phyloP scores from a whole-genome alignment of 371 early-diverging fungal species.

The Apophysomyces sp. region DNA sequence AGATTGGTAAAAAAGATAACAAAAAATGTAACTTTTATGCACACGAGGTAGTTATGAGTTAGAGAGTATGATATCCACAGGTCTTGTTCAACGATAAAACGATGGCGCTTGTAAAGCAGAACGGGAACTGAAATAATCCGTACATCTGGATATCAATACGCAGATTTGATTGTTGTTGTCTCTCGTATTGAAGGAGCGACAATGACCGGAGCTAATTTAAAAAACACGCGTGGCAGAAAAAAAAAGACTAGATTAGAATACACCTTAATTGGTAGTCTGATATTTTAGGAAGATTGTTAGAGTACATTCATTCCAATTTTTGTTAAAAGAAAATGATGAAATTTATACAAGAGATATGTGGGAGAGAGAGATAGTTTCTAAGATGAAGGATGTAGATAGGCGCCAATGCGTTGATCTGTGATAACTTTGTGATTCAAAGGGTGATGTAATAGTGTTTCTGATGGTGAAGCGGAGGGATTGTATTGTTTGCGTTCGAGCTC shows the following conservation, averaged over 20 bases:
- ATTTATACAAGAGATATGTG: neutral
- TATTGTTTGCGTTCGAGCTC: neutral
- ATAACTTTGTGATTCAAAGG: slow-evolving; percentile 34
- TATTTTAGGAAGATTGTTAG: neutral
- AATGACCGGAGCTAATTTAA: neutral
- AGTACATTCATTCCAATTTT: neutral
- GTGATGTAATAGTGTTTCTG: slow-evolving; percentile 15
- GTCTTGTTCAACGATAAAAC: neutral
- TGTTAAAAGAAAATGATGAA: neutral
- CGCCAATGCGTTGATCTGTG: slow-evolving; percentile 35
- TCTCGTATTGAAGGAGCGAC: neutral
- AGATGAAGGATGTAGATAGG: slow-evolving; percentile 20
- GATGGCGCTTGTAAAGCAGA: neutral
- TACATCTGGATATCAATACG: neutral
- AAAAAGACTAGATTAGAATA: neutral
- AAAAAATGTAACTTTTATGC: too few species aligned
- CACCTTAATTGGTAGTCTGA: neutral
- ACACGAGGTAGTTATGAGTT: too few species aligned
- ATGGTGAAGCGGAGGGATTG: slow-evolving; percentile 1
- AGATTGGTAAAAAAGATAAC: too few species aligned
- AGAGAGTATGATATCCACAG: neutral
- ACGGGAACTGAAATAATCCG: neutral
- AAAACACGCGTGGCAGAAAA: neutral
- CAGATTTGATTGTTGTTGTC: neutral
- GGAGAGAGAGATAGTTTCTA: neutral